Evolutionary conservation across 345 rosid genomes (phyloP), one percentile per base, ranked within the genome.

Genomic region (Triadica sebifera): DNA sequence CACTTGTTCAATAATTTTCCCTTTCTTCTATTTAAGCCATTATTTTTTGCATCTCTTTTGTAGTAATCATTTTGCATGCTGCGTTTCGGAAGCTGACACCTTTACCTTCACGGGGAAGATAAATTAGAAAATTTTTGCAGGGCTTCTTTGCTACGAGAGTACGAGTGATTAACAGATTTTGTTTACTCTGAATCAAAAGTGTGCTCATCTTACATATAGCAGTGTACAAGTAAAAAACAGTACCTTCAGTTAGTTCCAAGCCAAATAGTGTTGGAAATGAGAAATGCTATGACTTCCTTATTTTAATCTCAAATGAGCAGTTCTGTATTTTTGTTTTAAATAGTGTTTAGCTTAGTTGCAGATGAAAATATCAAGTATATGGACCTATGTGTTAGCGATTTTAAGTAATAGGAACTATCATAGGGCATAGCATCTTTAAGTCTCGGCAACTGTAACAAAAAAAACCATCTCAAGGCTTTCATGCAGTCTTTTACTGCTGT

Each of bases 51-150:
- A 11, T 4, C 55, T 63, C 22, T 46, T 53, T 55, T 79, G 77
- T 77, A 95, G 97, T 85, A 55, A 85, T 87, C 89, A 74, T 95
- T 70, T 75, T 87, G 84, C 99, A 95, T 75, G 93, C 96, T 25
- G 87, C 94, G 38, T 88, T 89, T 64, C 87, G 96, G 70, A 93
- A 91, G 84, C 88, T 93, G 74, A 81, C 93, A 29, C 86, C 89
- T 8, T 64, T 79, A 75, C 87, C 86, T 65, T 65, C 84, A 43
- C 84, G 79, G 15, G 6, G 45, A 11, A 75, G 73, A 61, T 75
- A 38, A 71, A 45, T 12, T 55, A 38, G 59, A 12, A 49, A 62
- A 38, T 20, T 12, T 22, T 39, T 61, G 69, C 24, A n/a, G 61
- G 34, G 70, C n/a, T 50, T 22, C 15, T 41, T 53, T 25, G 63